These are phyloP conservation scores for Wickerhamomyces sp. DNA, from an alignment of 1,139 yeast genomes.

Conservation along the genomic window DNA sequence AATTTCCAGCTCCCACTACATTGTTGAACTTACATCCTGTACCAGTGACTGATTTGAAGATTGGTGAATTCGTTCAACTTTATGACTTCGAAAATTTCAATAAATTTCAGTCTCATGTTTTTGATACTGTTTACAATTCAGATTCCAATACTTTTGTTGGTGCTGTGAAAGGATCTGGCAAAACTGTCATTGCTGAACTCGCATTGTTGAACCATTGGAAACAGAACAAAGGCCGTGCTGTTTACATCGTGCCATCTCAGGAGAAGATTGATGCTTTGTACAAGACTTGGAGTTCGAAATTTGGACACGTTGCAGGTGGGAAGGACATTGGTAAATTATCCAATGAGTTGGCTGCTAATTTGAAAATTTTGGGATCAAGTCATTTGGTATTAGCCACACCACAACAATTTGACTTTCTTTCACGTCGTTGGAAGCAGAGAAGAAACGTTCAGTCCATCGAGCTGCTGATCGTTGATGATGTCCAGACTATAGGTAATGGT, in stretches of 20 bases:
- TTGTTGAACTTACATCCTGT: conserved; percentile 45
- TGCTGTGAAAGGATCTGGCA: conserved; percentile 72
- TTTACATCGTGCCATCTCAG: conserved; percentile 62
- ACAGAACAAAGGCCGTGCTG: conserved; percentile 54
- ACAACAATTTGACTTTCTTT: conserved; percentile 61
- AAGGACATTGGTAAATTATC: conserved; percentile 52
- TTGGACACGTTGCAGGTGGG: conserved; percentile 40
- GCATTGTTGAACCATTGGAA: conserved; percentile 71
- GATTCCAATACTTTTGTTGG: conserved; percentile 63
- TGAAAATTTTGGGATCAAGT: conserved; percentile 47
- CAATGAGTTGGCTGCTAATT: conserved; percentile 55
- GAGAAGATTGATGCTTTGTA: conserved; percentile 43
- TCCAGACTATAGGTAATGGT: conserved; percentile 64
- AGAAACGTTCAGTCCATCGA: conserved; percentile 65
- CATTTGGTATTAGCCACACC: conserved; percentile 81
- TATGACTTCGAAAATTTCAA: conserved; percentile 56
- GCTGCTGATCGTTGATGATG: conserved; percentile 67
- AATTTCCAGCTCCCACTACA: conserved; percentile 59
- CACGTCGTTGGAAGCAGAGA: conserved; percentile 80
- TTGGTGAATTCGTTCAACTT: conserved; percentile 37
- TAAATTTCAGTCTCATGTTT: conserved; percentile 67
- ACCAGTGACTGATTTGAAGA: conserved; percentile 42
- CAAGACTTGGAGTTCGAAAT: conserved; percentile 48
- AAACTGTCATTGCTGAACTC: conserved; percentile 65
- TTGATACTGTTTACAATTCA: conserved; percentile 52